Evolutionary conservation across 192 early-diverging fungal species (phyloP), one percentile per base, ranked within the genome.

Genomic region (Coemansia sp.): DNA sequence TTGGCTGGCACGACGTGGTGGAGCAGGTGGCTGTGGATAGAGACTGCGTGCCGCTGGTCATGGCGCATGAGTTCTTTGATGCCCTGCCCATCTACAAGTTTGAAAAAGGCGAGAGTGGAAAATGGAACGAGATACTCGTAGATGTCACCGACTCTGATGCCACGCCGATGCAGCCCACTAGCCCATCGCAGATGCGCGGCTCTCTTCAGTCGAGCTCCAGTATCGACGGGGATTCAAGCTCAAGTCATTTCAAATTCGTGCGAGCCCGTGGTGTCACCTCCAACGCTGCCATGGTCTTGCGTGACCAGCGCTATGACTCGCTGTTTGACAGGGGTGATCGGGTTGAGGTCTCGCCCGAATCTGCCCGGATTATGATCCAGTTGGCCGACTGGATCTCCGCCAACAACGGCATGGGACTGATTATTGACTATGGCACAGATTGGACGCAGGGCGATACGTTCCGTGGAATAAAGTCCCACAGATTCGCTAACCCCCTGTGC

Each of bases 41-140:
- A 70, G 88, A 77, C 36, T 67, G 71, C 40, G 88, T 86, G 53
- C 88, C 92, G 14, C 62, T 94, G 46, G 74, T 95, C 21, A 81
- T 96, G 64, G 94, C 95, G 0, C 95, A 99, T 77, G 97, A 99
- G 79, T 97, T 97, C 60, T 97, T 99, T 82, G 97, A 99, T 64
- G 95, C 97, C 0, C 81, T 99, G 56, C 95, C 97, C 0, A 83
- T 97, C 20, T 90, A 92, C 83, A 88, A 88, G 63, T 79, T 78
- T 46, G 76, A 94, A 82, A 83, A 83, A 65, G 91, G 90, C 7
- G 64, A 77, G 0, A 76, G 87, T n/a, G 92, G 92, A 14, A 26
- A 63, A 16, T 97, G 95, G 95, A 84, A 91, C 37, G 97, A 99
- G 70, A 82, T 97, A 13, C 67, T 96, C 20, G 88, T 99, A 2